These are phyloP conservation scores for Colletotrichum salicis DNA, from an alignment of 2,329 filamentous ascomycete genomes.

Conservation along the genomic window DNA sequence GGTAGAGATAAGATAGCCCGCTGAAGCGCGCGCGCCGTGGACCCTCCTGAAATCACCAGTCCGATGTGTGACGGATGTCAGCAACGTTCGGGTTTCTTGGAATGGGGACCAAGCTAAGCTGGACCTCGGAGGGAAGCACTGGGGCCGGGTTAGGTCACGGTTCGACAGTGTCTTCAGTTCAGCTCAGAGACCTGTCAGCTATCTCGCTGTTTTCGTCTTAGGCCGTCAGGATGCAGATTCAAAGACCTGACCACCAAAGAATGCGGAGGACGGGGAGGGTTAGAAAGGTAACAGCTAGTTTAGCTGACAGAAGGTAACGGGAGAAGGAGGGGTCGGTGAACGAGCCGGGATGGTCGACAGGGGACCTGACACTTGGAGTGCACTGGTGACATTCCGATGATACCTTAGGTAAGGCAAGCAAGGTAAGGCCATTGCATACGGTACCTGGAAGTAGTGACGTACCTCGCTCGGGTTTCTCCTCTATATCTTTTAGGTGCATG, in stretches of 20 bases:
- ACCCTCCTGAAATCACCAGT: background rate
- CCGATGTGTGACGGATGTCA: background rate
- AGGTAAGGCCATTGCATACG: too few species aligned
- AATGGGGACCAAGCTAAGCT: background rate
- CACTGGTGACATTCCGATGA: background rate
- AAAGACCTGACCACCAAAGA: background rate
- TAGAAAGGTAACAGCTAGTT: background rate
- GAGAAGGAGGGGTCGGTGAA: background rate
- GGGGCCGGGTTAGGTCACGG: background rate
- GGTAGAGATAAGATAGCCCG: background rate
- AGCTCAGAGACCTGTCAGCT: background rate
- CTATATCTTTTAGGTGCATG: slow-evolving; percentile 11
- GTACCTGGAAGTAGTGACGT: background rate
- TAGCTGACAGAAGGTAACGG: background rate
- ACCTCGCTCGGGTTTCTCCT: background rate
- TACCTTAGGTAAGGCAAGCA: background rate
- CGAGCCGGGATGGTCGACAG: background rate
- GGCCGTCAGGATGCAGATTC: background rate
- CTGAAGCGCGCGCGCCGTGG: background rate
- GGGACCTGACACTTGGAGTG: background rate
- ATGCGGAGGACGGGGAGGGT: background rate
- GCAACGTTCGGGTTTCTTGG: background rate
- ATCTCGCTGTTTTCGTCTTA: background rate
- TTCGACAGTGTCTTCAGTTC: background rate
- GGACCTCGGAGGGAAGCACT: background rate